Evolutionary conservation across 305 asterid species (phyloP).

Genomic region (Vinca major): DNA sequence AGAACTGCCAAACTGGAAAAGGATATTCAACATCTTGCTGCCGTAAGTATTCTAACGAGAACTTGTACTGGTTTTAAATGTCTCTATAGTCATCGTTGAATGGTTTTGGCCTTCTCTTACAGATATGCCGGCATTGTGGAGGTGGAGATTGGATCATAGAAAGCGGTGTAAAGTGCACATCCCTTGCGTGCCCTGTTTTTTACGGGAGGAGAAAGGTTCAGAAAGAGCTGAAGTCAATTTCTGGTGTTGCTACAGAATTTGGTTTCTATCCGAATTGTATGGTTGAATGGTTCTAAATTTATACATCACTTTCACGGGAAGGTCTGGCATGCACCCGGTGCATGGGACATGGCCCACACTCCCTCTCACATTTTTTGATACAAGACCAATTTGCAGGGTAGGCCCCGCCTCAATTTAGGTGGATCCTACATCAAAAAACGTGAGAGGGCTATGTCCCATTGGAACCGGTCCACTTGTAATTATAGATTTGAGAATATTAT

Average conservation of each 20-base stretch:
- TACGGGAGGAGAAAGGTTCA: conserved; percentile 75
- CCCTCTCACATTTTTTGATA: too few relatives aligned
- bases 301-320: too few relatives aligned
- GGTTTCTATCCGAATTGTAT: conserved; percentile 69
- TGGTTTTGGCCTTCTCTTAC: conserved; percentile 10
- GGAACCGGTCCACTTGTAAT: too few relatives aligned
- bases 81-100: neutral
- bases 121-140: conserved; percentile 95
- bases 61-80: too few relatives aligned
- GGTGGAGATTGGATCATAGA: conserved; percentile 90
- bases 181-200: conserved; percentile 83
- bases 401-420: too few relatives aligned
- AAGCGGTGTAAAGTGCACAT: conserved; percentile 80
- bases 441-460: too few relatives aligned
- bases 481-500: neutral
- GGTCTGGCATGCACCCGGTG: too few relatives aligned
- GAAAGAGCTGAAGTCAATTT: conserved; percentile 64
- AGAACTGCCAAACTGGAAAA: conserved; percentile 73
- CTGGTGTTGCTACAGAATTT: conserved; percentile 43
- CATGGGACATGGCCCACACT: too few relatives aligned
- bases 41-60: conserved; percentile 48
- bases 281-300: conserved; percentile 70
- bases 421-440: too few relatives aligned
- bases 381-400: too few relatives aligned
- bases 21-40: conserved; percentile 73